These are phyloP conservation scores for Sarocladiaceae sp. DNA, from an alignment of 2,329 filamentous ascomycete species.

Conservation along the genomic window DNA sequence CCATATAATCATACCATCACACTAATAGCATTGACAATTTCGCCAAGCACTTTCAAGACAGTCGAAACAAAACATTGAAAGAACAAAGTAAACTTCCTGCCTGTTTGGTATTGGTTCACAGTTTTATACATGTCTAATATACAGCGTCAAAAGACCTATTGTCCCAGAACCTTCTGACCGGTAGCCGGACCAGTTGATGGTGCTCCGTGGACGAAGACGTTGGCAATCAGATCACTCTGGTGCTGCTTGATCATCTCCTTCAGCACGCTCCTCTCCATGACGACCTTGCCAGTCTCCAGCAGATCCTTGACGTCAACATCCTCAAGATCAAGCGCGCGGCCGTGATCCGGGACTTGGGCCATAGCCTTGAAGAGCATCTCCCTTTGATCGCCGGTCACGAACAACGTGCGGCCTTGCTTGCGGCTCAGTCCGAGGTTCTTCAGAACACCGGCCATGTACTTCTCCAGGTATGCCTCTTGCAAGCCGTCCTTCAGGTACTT, in stretches of 20 bases:
- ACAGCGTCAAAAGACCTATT: neutral
- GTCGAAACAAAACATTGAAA: too few species aligned
- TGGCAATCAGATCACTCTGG: conserved; percentile 58
- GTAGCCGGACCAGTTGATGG: conserved; percentile 26
- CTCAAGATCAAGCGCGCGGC: conserved; percentile 62
- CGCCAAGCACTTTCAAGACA: too few species aligned
- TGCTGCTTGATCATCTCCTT: conserved; percentile 70
- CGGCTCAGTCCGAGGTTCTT: conserved; percentile 65
- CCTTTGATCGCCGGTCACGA: conserved; percentile 63
- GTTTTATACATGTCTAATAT: conserved; percentile 6
- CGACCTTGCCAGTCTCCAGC: conserved; percentile 75
- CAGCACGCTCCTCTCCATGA: conserved; percentile 81
- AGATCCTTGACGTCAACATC: conserved; percentile 96
- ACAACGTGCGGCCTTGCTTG: conserved; percentile 64
- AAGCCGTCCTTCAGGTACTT: conserved; percentile 43
- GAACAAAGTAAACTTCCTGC: neutral
- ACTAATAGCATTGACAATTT: too few species aligned
- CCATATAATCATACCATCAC: neutral
- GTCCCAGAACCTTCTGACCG: conserved; percentile 34
- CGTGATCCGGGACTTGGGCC: conserved; percentile 59
- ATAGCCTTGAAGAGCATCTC: conserved; percentile 64
- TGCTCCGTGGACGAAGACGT: conserved; percentile 39
- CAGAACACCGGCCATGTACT: conserved; percentile 66
- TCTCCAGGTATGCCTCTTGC: conserved; percentile 52
- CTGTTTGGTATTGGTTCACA: neutral